A percentile compares a stretch with the other conserved stretches of the same genome.
Conservation (phyloP, 495 filamentous ascomycete genomes). For the Diplogelasinospora grovesii region DNA sequence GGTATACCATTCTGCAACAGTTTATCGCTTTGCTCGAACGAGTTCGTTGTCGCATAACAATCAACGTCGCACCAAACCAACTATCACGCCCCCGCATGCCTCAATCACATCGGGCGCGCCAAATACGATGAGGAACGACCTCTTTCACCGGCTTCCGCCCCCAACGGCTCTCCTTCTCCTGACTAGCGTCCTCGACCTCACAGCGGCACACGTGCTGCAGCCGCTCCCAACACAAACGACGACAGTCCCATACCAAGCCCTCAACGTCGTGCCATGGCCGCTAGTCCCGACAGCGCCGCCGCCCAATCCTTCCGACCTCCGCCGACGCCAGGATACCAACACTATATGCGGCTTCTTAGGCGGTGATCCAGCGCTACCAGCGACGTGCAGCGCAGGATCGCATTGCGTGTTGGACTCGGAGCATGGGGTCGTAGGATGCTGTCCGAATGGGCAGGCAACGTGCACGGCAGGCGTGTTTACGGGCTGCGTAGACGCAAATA, state of each 20-base stretch:
- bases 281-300: constrained; percentile 34
- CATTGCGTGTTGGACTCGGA: constrained; percentile 42
- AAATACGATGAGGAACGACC: constrained; percentile 24
- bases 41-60: too few species aligned
- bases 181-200: constrained; percentile 26
- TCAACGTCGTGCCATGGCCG: constrained; percentile 40
- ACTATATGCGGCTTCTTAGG: constrained; percentile 44
- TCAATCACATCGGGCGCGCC: constrained; percentile 3
- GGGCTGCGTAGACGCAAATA: constrained; percentile 41
- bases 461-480: constrained; percentile 45
- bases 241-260: constrained; percentile 29
- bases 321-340: constrained; percentile 30
- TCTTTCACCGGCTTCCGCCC: constrained; percentile 36
- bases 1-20: too few species aligned
- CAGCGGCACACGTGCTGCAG: constrained; percentile 30
- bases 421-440: constrained; percentile 41
- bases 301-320: constrained; percentile 25
- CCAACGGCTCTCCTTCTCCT: constrained; percentile 36
- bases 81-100: constrained; percentile 16
- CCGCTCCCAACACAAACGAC: constrained; percentile 25
- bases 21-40: too few species aligned
- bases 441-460: constrained; percentile 35
- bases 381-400: constrained; percentile 42
- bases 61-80: too few species aligned
- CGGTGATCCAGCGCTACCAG: constrained; percentile 35